These are phyloP conservation scores for Oxyria digyna DNA, from an alignment of 148 eudicot species.

Conservation along the genomic window DNA sequence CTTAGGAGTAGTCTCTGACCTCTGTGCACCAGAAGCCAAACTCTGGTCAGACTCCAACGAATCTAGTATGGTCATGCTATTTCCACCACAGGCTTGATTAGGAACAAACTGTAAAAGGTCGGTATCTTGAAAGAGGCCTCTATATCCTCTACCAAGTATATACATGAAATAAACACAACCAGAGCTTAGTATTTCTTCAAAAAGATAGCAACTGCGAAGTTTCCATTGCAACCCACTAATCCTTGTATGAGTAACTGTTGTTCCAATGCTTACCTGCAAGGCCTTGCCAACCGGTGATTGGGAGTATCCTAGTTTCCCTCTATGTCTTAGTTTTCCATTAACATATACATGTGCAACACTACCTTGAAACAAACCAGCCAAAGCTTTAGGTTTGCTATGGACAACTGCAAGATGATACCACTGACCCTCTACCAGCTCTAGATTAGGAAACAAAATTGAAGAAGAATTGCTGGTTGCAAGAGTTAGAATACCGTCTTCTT, in stretches of 20 bases:
- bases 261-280: slow-evolving; percentile 87
- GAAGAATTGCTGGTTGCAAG: slow-evolving; percentile 89
- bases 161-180: slow-evolving; percentile 94
- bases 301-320: slow-evolving; percentile 93
- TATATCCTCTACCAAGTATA: slow-evolving; percentile 96
- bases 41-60: slow-evolving; percentile 72
- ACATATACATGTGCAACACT: slow-evolving; percentile 89
- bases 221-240: slow-evolving; percentile 81
- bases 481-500: slow-evolving; percentile 83
- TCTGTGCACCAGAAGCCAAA: slow-evolving; percentile 47
- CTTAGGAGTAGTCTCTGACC: slow-evolving; percentile 56
- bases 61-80: slow-evolving; percentile 93
- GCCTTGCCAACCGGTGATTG: slow-evolving; percentile 89
- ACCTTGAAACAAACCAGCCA: slow-evolving; percentile 98
- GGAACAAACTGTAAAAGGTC: slow-evolving; percentile 86
- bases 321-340: slow-evolving; percentile 84
- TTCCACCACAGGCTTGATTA: slow-evolving; percentile 95
- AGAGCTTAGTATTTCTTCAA: slow-evolving; percentile 89
- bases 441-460: slow-evolving; percentile 68
- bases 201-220: slow-evolving; percentile 84
- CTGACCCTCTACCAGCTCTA: slow-evolving; percentile 84
- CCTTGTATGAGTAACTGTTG: slow-evolving; percentile 60
- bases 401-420: slow-evolving; percentile 99
- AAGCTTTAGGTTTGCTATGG: slow-evolving; percentile 98
- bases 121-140: slow-evolving; percentile 95